A percentile compares a stretch with the other conserved stretches of the same genome.
Conservation (phyloP, 1,139 yeast species). For the Meyerozyma athensensis region DNA sequence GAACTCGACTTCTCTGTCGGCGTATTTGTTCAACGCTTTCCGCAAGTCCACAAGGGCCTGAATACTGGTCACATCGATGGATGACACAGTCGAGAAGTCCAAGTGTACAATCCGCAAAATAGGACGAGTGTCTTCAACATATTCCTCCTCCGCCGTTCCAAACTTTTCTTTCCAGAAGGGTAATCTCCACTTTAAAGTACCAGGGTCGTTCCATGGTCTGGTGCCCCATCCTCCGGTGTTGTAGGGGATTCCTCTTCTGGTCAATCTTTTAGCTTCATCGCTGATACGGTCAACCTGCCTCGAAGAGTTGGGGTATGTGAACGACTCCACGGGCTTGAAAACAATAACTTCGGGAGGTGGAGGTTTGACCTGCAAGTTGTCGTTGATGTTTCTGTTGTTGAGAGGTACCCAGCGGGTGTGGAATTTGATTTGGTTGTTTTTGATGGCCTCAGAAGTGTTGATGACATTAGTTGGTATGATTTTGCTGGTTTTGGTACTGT, state of each 20-base stretch:
- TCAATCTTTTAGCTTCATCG: constrained; percentile 59
- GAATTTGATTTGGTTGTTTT: constrained; percentile 36
- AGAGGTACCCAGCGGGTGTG: constrained; percentile 83
- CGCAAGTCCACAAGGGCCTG: constrained; percentile 75
- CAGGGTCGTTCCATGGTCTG: constrained; percentile 91
- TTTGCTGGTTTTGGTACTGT: constrained; percentile 18
- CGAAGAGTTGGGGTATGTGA: constrained; percentile 78
- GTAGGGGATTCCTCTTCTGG: constrained; percentile 57
- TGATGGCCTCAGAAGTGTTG: constrained; percentile 18
- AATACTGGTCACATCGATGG: constrained; percentile 73
- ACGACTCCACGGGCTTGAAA: constrained; percentile 76
- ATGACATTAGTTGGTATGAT: constrained; percentile 10
- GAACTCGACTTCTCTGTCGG: constrained; percentile 81
- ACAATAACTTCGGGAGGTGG: constrained; percentile 93
- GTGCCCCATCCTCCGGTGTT: constrained; percentile 44
- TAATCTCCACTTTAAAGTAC: constrained; percentile 47
- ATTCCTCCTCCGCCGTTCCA: constrained; percentile 12
- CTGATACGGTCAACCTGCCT: constrained; percentile 64
- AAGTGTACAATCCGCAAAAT: constrained; percentile 65
- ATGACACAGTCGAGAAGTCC: constrained; percentile 75
- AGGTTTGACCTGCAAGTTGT: constrained; percentile 52
- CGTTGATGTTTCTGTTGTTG: constrained; percentile 51
- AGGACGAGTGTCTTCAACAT: constrained; percentile 52
- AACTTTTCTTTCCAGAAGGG: constrained; percentile 23
- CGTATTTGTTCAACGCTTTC: constrained; percentile 66